Percentiles rank a stretch among this genome's conserved stretches.
These are phyloP conservation scores for Ceratobasidium sp. DNA, from an alignment of 1,284 basidiomycete genomes.

Conservation along the genomic window DNA sequence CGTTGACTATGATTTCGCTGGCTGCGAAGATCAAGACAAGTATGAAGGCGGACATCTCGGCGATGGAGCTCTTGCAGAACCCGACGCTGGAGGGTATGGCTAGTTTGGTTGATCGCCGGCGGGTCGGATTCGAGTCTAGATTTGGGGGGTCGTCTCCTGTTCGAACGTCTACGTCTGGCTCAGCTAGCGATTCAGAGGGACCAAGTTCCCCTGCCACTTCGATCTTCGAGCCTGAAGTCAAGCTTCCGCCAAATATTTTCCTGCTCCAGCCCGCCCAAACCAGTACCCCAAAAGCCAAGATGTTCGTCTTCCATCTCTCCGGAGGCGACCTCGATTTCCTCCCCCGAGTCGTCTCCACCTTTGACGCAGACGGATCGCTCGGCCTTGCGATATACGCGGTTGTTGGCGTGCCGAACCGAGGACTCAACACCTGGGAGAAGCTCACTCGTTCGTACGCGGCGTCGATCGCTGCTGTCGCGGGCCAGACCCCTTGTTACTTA, in stretches of 20 bases:
- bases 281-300: neutral
- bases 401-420: neutral
- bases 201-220: no score
- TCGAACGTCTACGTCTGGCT: no score
- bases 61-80: neutral
- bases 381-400: neutral
- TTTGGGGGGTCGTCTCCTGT: no score
- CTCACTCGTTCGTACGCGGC: neutral
- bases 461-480: neutral
- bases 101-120: neutral
- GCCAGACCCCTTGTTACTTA: neutral
- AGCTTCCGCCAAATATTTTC: neutral
- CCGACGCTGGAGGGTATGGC: neutral
- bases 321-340: neutral
- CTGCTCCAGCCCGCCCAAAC: neutral
- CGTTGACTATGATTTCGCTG: constrained; percentile 15
- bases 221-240: no score
- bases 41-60: neutral
- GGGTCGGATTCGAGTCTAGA: no score
- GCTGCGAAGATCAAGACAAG: neutral
- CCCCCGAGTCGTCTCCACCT: neutral
- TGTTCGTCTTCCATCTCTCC: neutral
- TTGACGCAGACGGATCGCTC: neutral
- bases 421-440: neutral
- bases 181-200: no score